A percentile compares a stretch with the other conserved stretches of the same genome.
Conservation (phyloP, 148 eudicot genomes). For the Vaccinium myrtillus region DNA sequence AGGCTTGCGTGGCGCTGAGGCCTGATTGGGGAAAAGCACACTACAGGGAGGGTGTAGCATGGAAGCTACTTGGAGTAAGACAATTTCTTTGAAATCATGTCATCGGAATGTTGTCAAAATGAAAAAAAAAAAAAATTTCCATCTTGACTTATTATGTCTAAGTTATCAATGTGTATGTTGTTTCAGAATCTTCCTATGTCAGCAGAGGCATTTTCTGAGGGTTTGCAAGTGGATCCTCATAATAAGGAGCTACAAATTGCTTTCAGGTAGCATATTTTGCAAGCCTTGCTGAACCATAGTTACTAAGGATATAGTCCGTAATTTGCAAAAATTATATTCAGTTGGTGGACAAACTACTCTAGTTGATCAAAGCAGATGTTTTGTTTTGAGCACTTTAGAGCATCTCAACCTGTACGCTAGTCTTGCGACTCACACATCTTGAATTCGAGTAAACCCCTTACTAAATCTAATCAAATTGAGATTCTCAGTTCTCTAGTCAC, state of each 20-base stretch:
- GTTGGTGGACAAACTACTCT: not conserved
- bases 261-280: conserved; percentile 11
- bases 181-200: conserved; percentile 13
- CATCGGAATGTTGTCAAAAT: not conserved
- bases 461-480: not conserved
- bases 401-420: not conserved
- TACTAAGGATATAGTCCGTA: not conserved
- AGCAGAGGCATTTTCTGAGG: conserved; percentile 18
- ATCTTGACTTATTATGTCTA: not conserved
- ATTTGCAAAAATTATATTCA: not conserved
- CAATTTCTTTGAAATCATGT: not conserved
- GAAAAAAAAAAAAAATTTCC: not conserved
- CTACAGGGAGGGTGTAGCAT: conserved; percentile 33
- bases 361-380: not conserved
- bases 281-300: not conserved
- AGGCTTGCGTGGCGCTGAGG: conserved; percentile 24
- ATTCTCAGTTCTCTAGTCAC: not conserved
- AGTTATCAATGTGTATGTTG: not conserved
- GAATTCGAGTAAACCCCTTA: not conserved
- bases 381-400: not conserved
- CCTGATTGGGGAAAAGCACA: conserved; percentile 33
- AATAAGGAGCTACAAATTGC: conserved; percentile 24
- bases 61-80: conserved; percentile 27
- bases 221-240: conserved; percentile 31
- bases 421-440: not conserved